A percentile compares a stretch with the other conserved stretches of the same genome.
These are phyloP conservation scores for Xylariales sp. DNA, from an alignment of 2,329 filamentous ascomycete genomes.

Conservation along the genomic window DNA sequence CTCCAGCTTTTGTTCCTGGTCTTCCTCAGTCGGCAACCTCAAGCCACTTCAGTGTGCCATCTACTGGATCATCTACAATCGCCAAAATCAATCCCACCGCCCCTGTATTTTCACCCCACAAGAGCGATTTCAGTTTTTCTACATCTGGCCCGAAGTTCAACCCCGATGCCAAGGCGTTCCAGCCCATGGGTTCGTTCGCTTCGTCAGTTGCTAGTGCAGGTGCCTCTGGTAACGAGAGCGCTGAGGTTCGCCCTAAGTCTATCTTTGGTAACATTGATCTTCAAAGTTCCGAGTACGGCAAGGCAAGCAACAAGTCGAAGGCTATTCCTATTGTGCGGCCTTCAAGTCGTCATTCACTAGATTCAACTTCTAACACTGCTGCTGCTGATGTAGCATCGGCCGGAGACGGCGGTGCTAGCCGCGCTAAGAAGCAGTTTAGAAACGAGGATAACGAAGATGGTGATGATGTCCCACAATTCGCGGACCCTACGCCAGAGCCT, in stretches of 20 bases:
- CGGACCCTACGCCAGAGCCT: slow-evolving; percentile 60
- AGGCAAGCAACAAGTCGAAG: slow-evolving; percentile 79
- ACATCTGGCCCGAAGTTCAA: slow-evolving; percentile 75
- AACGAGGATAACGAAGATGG: slow-evolving; percentile 70
- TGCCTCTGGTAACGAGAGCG: slow-evolving; percentile 58
- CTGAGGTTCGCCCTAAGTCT: slow-evolving; percentile 57
- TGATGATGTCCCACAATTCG: slow-evolving; percentile 81
- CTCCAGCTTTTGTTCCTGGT: slow-evolving; percentile 52
- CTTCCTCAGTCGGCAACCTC: slow-evolving; percentile 52
- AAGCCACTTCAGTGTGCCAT: slow-evolving; percentile 57
- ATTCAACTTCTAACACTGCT: slow-evolving; percentile 25
- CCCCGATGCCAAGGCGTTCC: slow-evolving; percentile 81
- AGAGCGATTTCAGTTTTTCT: slow-evolving; percentile 68
- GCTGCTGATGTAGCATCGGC: slow-evolving; percentile 46
- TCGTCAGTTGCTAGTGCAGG: slow-evolving; percentile 60
- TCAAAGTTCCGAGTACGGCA: slow-evolving; percentile 69
- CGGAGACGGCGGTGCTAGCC: slow-evolving; percentile 74
- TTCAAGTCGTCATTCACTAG: slow-evolving; percentile 58
- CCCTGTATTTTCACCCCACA: slow-evolving; percentile 76
- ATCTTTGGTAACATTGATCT: slow-evolving; percentile 79
- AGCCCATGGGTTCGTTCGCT: slow-evolving; percentile 65
- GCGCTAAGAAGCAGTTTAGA: slow-evolving; percentile 78
- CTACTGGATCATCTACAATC: slow-evolving; percentile 52
- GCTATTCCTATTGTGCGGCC: slow-evolving; percentile 84
- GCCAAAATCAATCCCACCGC: slow-evolving; percentile 75